Base-by-base conservation (phyloP, 352 stramenopile species). In the Pilasporangium apinafurcum region DNA sequence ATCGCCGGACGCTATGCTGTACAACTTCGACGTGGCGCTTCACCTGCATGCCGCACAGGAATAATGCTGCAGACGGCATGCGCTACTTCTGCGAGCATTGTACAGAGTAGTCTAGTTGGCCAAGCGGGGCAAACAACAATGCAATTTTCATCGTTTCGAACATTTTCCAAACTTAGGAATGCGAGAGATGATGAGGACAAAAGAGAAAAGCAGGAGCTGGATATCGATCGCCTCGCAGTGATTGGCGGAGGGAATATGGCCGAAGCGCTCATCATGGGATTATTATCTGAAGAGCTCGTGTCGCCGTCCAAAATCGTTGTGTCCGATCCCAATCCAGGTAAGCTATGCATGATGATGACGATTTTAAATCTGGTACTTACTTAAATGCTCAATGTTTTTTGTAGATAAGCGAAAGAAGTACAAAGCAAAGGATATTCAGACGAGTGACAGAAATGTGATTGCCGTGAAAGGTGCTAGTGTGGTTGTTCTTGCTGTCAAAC, bases 401-500 rank as follows among this genome's bases (percentile, higher is more conserved):
- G 12, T 30, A 79, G 68, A 68, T 27, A 88, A 72, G 32, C 68
- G 74, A 22, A 37, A 65, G 21, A 87, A 86, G 53, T 92, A 87
- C 52, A 52, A 56, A 22, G 52, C 65, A 27, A 59, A 71, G 43
- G 45, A 78, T 25, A 70, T 92, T 28, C 46, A 62, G 25, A 82
- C 80, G 1, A 80, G 70, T 44, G 69, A 80, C 40, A 60, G 71
- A 30, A 92, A 89, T 36, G 58, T 66, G 36, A 48, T 48, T 3
- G 76, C 80, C 6, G 60, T 89, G 12, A 74, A 79, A 24, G 76
- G 83, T 41, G 79, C 86, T n/a, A 79, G 97, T 44, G 69, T 97
- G 27, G 85, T 98, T 49, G 70, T 98, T 25, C 68, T 96, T 41
- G 89, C 86, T 6, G 88, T 97, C 14, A 98, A 98, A 62, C 95